phyloP scores from a whole-genome alignment of 768 basidiomycete genomes.

The Leucosporidium yakuticum region DNA sequence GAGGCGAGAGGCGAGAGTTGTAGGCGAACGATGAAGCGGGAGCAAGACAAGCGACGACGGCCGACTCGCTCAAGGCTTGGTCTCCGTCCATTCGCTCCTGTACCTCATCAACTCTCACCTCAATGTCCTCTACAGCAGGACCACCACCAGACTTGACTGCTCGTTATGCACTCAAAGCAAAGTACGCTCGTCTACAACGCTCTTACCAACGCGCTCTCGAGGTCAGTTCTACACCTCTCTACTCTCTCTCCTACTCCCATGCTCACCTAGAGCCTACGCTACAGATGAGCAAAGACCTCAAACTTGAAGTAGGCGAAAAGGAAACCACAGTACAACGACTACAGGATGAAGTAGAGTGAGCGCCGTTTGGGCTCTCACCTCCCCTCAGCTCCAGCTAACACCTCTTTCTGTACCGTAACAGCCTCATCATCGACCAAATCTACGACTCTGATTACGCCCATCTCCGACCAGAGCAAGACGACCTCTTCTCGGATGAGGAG shows the following conservation, averaged over 20 bases:
- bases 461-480: conserved; percentile 21
- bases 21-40: background rate
- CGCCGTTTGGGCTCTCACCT: background rate
- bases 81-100: background rate
- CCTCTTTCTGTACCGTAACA: background rate
- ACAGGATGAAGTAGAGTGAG: conserved; percentile 34
- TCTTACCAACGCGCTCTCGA: conserved; percentile 5
- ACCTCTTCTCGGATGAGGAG: conserved; percentile 21
- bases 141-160: conserved; percentile 19
- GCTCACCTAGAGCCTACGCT: background rate
- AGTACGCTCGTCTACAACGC: conserved; percentile 17
- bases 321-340: conserved; percentile 34
- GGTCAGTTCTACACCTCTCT: background rate
- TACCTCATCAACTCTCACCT: background rate
- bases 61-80: background rate
- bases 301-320: conserved; percentile 39
- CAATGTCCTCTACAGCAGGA: background rate
- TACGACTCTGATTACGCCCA: conserved; percentile 31
- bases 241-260: background rate
- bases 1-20: background rate
- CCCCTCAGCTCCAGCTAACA: background rate
- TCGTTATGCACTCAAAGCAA: conserved; percentile 19
- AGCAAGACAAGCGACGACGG: background rate
- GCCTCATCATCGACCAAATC: conserved; percentile 32
- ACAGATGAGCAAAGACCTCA: conserved; percentile 25